These are phyloP conservation scores for Gomphus bonarii DNA, from an alignment of 1,284 basidiomycete genomes.

Conservation along the genomic window DNA sequence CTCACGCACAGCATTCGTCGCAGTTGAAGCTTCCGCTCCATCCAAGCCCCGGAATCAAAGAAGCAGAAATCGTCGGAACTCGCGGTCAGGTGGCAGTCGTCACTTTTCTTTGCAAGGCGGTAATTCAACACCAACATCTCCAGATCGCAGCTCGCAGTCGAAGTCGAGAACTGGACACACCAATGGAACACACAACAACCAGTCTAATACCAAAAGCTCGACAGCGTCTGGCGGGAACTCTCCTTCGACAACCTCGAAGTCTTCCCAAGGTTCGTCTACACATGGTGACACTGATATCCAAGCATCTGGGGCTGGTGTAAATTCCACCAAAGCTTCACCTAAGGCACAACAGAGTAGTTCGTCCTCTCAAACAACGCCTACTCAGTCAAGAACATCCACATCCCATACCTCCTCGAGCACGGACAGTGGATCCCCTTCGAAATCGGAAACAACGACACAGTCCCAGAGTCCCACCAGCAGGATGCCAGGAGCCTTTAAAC, in stretches of 20 bases:
- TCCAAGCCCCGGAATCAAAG: not conserved
- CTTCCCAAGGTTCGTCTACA: not conserved
- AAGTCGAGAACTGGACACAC: not conserved
- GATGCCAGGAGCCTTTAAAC: not conserved
- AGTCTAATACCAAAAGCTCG: not conserved
- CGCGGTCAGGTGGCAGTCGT: not conserved
- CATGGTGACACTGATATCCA: no score
- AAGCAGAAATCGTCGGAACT: not conserved
- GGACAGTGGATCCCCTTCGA: not conserved
- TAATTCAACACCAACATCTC: slow-evolving; percentile 7
- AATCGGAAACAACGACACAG: not conserved
- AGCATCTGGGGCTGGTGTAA: no score
- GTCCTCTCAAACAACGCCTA: no score
- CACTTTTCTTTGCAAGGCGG: slow-evolving; percentile 7
- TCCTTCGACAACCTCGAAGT: not conserved
- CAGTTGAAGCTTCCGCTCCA: slow-evolving; percentile 20
- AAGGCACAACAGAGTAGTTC: no score
- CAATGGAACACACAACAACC: not conserved
- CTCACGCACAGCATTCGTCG: slow-evolving; percentile 46
- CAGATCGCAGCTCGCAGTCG: slow-evolving; percentile 17
- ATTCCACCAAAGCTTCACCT: not conserved
- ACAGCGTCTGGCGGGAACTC: not conserved
- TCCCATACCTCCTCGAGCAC: not conserved
- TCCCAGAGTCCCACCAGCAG: not conserved
- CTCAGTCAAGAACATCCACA: not conserved